Conservation (phyloP, 257 asterid species). For the Przewalskia tangutica region DNA sequence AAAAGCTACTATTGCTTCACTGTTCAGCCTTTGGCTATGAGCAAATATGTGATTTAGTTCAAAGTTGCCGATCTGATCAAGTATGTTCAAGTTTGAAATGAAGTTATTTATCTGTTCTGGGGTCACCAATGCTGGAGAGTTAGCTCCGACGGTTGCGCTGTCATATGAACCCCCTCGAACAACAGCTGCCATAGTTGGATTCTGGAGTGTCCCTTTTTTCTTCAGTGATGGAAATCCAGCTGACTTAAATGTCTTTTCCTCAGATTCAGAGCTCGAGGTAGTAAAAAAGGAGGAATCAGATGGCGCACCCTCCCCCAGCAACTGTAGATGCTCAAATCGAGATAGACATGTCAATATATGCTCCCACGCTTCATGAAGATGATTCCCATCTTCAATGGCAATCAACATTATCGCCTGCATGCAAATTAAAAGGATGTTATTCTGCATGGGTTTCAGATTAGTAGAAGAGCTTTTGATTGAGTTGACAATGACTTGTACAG, state of each 20-base stretch:
- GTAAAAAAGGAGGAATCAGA: conserved; percentile 82
- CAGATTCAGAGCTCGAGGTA: conserved; percentile 50
- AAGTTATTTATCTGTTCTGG: conserved; percentile 85
- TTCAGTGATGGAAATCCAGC: conserved; percentile 58
- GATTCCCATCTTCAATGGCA: conserved; percentile 94
- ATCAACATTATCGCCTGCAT: conserved; percentile 84
- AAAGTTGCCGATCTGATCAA: conserved; percentile 93
- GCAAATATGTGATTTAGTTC: conserved; percentile 97
- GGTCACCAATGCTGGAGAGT: conserved; percentile 69
- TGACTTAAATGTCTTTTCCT: conserved; percentile 39
- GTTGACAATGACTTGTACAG: neutral
- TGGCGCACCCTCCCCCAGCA: conserved; percentile 97
- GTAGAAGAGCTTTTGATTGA: neutral
- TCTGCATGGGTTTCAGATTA: neutral
- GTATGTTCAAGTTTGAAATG: conserved; percentile 82
- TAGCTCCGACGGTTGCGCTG: conserved; percentile 63
- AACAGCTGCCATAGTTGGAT: conserved; percentile 92
- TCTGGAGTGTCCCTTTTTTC: conserved; percentile 85
- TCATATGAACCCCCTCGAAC: conserved; percentile 99
- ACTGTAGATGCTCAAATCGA: conserved; percentile 96
- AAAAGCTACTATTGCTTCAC: conserved; percentile 95
- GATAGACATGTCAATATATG: conserved; percentile 95
- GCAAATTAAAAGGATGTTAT: conserved; percentile 12
- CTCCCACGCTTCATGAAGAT: conserved; percentile 97
- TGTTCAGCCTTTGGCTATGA: conserved; percentile 95